Conservation (phyloP, 116 monocot genomes). For the Dioscorea cayenensis region DNA sequence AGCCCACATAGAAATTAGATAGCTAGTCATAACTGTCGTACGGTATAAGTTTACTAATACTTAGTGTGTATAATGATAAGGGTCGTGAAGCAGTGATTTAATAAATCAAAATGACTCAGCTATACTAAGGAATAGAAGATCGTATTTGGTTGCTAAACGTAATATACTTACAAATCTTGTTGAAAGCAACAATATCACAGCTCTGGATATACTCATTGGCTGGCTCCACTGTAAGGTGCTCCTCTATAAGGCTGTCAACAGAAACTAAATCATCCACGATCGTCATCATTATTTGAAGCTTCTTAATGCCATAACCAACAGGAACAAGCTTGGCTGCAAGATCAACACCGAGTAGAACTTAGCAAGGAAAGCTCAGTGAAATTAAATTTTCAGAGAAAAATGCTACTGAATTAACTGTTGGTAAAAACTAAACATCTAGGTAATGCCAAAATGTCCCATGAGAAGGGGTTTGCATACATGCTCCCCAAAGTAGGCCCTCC, state of each 20-base stretch:
- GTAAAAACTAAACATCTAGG: no score
- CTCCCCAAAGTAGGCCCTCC: constrained; percentile 66
- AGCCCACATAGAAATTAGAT: no score
- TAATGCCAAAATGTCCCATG: not conserved
- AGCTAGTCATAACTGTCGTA: no score
- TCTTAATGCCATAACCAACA: constrained; percentile 82
- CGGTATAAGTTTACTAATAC: no score
- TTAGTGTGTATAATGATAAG: no score
- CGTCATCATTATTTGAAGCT: constrained; percentile 81
- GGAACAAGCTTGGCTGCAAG: constrained; percentile 57
- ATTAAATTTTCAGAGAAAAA: not conserved
- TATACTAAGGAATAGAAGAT: no score
- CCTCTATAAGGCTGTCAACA: constrained; percentile 62
- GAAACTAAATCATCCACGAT: constrained; percentile 72
- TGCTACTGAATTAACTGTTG: not conserved
- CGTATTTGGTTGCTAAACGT: no score
- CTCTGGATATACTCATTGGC: constrained; percentile 65
- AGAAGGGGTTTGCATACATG: constrained; percentile 29
- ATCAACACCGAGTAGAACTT: not conserved
- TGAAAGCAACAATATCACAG: constrained; percentile 78
- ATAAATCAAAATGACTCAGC: no score
- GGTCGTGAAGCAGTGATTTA: no score
- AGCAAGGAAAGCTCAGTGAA: not conserved
- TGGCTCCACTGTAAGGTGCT: constrained; percentile 46
- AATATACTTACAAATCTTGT: constrained; percentile 53